A percentile compares a stretch with the other conserved stretches of the same genome.
These are phyloP conservation scores for Asterella californica DNA, from an alignment of 225 moss, liverwort and hornwort genomes.

Conservation along the genomic window DNA sequence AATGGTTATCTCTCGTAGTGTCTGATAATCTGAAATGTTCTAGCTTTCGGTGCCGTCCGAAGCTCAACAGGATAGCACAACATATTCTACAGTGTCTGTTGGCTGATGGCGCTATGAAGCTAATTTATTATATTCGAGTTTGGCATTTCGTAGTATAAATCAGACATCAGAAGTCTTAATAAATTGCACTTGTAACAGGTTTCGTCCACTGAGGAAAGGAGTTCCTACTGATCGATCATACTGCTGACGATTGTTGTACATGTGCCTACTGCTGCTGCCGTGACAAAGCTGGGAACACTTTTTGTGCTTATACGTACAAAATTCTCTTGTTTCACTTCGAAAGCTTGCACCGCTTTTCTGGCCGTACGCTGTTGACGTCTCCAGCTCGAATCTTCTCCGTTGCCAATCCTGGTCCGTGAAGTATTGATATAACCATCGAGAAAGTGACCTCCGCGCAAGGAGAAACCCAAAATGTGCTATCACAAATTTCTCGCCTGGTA, in stretches of 20 bases:
- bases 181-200: too few relatives aligned
- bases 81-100: too few relatives aligned
- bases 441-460: background rate
- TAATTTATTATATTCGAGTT: too few relatives aligned
- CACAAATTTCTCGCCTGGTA: background rate
- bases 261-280: background rate
- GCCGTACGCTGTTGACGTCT: background rate
- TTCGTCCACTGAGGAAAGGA: too few relatives aligned
- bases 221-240: too few relatives aligned
- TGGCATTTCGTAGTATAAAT: too few relatives aligned
- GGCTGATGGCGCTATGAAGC: too few relatives aligned
- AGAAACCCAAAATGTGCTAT: background rate
- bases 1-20: too few relatives aligned
- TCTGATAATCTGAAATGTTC: too few relatives aligned
- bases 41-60: too few relatives aligned
- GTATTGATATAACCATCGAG: background rate
- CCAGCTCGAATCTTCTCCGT: background rate
- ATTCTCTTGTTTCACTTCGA: background rate
- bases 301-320: background rate
- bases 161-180: too few relatives aligned
- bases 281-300: background rate
- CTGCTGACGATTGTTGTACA: background rate
- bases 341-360: background rate
- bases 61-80: too few relatives aligned
- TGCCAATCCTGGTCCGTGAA: background rate